Evolutionary conservation across 2,329 filamentous ascomycete genomes (phyloP).

Genomic region (Chrysosporium keratinophilum): DNA sequence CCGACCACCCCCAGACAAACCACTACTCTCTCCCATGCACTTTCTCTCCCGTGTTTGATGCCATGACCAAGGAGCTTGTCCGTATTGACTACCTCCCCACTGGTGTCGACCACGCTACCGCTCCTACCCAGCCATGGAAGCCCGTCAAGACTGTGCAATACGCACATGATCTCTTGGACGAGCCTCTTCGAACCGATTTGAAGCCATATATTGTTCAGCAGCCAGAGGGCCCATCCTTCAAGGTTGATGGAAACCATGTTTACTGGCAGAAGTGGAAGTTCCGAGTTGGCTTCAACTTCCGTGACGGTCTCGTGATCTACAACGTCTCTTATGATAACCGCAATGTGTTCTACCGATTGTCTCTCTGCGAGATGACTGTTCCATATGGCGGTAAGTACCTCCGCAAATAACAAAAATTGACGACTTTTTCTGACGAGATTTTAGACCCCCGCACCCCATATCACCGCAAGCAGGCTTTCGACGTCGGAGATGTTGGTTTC

Average conservation of each 20-base stretch:
- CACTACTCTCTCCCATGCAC: slow-evolving; percentile 58
- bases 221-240: slow-evolving; percentile 55
- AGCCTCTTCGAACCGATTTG: slow-evolving; percentile 49
- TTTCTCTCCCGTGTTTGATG: slow-evolving; percentile 58
- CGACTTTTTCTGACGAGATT: slow-evolving; percentile 40
- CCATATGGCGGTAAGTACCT: slow-evolving; percentile 31
- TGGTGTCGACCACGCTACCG: slow-evolving; percentile 50
- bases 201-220: slow-evolving; percentile 56
- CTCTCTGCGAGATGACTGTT: slow-evolving; percentile 56
- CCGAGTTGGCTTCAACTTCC: slow-evolving; percentile 51
- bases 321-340: slow-evolving; percentile 54
- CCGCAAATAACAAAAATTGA: slow-evolving; percentile 15
- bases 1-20: slow-evolving; percentile 53
- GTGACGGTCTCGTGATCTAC: slow-evolving; percentile 58
- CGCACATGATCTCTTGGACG: slow-evolving; percentile 54
- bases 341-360: slow-evolving; percentile 57
- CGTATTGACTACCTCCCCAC: slow-evolving; percentile 61
- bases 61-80: slow-evolving; percentile 52
- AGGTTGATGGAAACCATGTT: slow-evolving; percentile 46
- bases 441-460: slow-evolving; percentile 57
- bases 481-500: slow-evolving; percentile 57
- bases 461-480: slow-evolving; percentile 61
- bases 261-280: slow-evolving; percentile 59
- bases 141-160: slow-evolving; percentile 44
- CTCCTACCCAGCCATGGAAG: slow-evolving; percentile 48